phyloP scores from a whole-genome alignment of 2,329 filamentous ascomycete species.

The Lasiodiplodia citricola region DNA sequence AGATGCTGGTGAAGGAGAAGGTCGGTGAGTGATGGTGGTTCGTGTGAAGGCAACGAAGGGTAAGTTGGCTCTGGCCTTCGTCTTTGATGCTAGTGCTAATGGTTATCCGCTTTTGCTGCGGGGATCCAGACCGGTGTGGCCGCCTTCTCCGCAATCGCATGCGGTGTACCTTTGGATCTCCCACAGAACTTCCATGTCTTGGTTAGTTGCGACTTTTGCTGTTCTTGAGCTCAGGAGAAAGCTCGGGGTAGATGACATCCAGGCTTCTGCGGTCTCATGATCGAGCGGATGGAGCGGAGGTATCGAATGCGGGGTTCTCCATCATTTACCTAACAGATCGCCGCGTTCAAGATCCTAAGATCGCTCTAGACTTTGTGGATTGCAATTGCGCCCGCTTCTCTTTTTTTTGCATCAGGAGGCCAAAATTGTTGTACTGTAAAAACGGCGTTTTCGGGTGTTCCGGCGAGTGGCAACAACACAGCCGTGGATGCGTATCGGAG shows the following conservation, averaged over 20 bases:
- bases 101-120: neutral
- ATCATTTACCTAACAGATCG: slow-evolving; percentile 15
- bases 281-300: neutral
- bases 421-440: neutral
- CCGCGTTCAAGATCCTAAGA: neutral
- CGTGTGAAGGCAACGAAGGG: neutral
- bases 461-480: neutral
- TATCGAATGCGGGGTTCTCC: neutral
- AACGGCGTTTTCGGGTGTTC: neutral
- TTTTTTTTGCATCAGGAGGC: no score
- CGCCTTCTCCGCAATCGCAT: no score
- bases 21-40: neutral
- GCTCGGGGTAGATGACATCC: neutral
- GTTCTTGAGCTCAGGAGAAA: neutral
- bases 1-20: slow-evolving; percentile 31
- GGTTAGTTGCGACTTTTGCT: neutral
- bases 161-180: neutral
- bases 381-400: no score
- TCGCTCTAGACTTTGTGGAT: neutral
- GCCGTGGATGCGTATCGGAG: neutral
- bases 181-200: neutral
- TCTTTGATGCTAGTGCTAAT: neutral
- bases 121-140: neutral
- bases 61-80: neutral
- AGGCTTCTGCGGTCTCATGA: neutral